A percentile compares a stretch with the other conserved stretches of the same genome.
Conservation (phyloP, 805 yeast genomes). For the Barnettozyma vustinii region DNA sequence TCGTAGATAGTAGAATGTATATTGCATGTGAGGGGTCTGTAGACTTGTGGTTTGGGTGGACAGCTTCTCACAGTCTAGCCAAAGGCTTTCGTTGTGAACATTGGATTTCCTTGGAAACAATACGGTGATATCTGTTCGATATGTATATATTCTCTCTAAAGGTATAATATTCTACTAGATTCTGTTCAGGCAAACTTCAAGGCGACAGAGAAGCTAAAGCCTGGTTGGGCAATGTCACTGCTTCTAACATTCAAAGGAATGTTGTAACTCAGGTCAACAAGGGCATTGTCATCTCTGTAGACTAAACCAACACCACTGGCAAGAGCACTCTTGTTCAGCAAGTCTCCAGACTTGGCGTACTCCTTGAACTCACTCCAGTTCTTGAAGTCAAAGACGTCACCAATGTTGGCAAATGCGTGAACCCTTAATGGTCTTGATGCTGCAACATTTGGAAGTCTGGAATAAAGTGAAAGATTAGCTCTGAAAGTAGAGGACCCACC, state of each 20-base stretch:
- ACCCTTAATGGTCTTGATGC: constrained; percentile 45
- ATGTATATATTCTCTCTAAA: neutral
- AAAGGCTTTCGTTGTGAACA: too few species aligned
- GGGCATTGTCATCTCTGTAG: constrained; percentile 48
- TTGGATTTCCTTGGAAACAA: too few species aligned
- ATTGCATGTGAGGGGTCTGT: neutral
- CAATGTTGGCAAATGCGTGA: constrained; percentile 58
- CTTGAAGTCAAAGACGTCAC: constrained; percentile 36
- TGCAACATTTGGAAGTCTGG: constrained; percentile 48
- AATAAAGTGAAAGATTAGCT: constrained; percentile 42
- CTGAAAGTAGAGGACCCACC: constrained; percentile 57
- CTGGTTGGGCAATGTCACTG: constrained; percentile 45
- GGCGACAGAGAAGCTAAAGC: constrained; percentile 50
- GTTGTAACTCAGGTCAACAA: constrained; percentile 49
- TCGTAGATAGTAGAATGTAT: neutral
- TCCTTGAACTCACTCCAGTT: constrained; percentile 16
- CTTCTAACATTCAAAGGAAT: constrained; percentile 45
- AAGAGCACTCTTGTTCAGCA: constrained; percentile 33
- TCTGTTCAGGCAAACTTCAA: constrained; percentile 29
- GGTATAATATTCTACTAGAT: neutral
- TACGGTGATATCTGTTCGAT: neutral
- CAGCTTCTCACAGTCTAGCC: too few species aligned
- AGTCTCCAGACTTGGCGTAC: constrained; percentile 17
- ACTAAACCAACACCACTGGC: constrained; percentile 48
- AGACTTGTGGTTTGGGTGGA: neutral